Conservation (phyloP, 495 filamentous ascomycete genomes). For the Trichocladium antarcticum region DNA sequence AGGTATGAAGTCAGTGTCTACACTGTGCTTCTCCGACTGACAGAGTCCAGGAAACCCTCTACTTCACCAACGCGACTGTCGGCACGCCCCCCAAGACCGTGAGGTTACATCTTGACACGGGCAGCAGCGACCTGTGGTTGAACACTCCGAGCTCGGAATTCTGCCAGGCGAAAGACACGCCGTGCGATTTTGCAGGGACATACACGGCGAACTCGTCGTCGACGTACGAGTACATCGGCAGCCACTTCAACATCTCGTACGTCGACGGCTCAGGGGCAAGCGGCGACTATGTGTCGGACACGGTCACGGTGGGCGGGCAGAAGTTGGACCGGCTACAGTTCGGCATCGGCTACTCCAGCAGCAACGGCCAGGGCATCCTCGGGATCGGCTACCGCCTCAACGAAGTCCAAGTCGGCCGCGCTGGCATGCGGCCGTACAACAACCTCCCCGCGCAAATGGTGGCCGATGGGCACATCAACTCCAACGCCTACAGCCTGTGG, state of each 20-base stretch:
- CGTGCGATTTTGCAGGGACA: conserved; percentile 51
- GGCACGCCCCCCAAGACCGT: conserved; percentile 58
- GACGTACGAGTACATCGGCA: conserved; percentile 66
- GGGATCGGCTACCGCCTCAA: conserved; percentile 83
- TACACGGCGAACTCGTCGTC: conserved; percentile 66
- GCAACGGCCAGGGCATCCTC: conserved; percentile 66
- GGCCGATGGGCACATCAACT: conserved; percentile 55
- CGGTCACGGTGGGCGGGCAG: conserved; percentile 52
- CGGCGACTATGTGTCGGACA: conserved; percentile 81
- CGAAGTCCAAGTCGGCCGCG: conserved; percentile 62
- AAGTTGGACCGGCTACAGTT: conserved; percentile 63
- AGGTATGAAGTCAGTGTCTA: conserved; percentile 23
- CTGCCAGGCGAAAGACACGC: conserved; percentile 37
- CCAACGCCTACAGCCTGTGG: conserved; percentile 82
- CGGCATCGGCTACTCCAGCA: conserved; percentile 69
- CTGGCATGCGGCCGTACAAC: conserved; percentile 50
- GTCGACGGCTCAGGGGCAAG: conserved; percentile 70
- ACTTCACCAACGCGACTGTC: conserved; percentile 60
- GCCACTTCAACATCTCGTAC: conserved; percentile 84
- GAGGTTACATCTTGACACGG: conserved; percentile 66
- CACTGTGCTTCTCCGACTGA: neutral
- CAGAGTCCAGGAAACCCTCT: conserved; percentile 45
- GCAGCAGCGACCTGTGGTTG: conserved; percentile 84
- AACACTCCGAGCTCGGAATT: conserved; percentile 55
- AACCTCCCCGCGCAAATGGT: conserved; percentile 73